Percentiles rank a stretch among this genome's conserved stretches.
Conservation (phyloP, 2,329 filamentous ascomycete species). For the Magnaporthiopsis rhizophila region DNA sequence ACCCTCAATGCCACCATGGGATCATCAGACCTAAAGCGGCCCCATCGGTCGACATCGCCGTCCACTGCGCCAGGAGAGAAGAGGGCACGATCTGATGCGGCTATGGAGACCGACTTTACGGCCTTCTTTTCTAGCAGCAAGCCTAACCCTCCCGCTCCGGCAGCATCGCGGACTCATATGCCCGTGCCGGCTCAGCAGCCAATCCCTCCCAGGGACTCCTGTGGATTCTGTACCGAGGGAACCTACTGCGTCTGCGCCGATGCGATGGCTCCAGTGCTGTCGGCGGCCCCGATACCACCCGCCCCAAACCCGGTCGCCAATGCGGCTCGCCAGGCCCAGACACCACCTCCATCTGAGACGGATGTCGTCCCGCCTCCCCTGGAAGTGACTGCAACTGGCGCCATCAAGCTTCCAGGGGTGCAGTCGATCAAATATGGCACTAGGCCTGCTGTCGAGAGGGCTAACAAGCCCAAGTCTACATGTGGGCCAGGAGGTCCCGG, state of each 20-base stretch:
- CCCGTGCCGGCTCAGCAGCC: slow-evolving; percentile 6
- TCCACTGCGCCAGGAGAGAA: slow-evolving; percentile 42
- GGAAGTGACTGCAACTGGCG: slow-evolving; percentile 52
- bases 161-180: background rate
- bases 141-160: slow-evolving; percentile 17
- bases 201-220: slow-evolving; percentile 56
- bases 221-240: slow-evolving; percentile 76
- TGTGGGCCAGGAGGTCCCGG: slow-evolving; percentile 65
- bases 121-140: slow-evolving; percentile 48
- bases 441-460: slow-evolving; percentile 13
- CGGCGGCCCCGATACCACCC: slow-evolving; percentile 30
- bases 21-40: slow-evolving; percentile 40
- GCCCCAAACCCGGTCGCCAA: slow-evolving; percentile 27
- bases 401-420: slow-evolving; percentile 49
- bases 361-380: slow-evolving; percentile 49
- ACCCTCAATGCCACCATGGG: slow-evolving; percentile 25
- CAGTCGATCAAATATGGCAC: slow-evolving; percentile 23
- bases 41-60: slow-evolving; percentile 32
- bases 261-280: slow-evolving; percentile 20
- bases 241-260: slow-evolving; percentile 79
- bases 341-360: slow-evolving; percentile 53
- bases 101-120: slow-evolving; percentile 69
- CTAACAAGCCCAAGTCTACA: slow-evolving; percentile 17
- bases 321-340: slow-evolving; percentile 41
- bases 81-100: slow-evolving; percentile 41